Base-by-base conservation (phyloP, 1,284 basidiomycete species). In the Melanopsichium pennsylvanicum region DNA sequence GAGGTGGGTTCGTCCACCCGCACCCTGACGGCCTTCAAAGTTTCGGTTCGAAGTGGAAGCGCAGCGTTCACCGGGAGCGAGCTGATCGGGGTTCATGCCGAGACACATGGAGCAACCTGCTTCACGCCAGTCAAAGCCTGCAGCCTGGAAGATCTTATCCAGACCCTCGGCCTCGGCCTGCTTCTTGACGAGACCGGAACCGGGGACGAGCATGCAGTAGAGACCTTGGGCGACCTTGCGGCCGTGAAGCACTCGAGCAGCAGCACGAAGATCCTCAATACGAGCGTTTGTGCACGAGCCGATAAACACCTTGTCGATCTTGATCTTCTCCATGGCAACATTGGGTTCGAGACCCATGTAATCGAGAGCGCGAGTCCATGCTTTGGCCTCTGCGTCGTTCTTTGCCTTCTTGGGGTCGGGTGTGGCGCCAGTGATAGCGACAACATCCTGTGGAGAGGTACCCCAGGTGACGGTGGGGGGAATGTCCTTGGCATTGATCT, bases 11-110 rank as follows among this genome's bases (percentile, higher is more conserved):
- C 78, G 69, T 25, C 78, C 78, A 47, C 77, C 77, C 7, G 75
- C 70, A 25, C 78, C 78, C 51, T 80, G 78, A 13, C 78, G 51
- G 26, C 78, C 78, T 47, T 80, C 78, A 56, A 80, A 80, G 76
- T 80, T 80, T 27, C 78, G 72, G 73, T 80, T 80, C 45, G 75
- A 78, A n/a, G 78, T 80, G 22, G 78, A 80, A 21, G 78, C 78
- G 44, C 78, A 80, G n/a, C 78, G 59, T 56, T 80, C 77, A 29
- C 77, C 77, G 8, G 78, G 78, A 32, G 70, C 52, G 4, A 80
- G 74, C 67, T 79, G 77, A 52, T 80, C 78, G 8, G 78, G 78
- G 58, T 80, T 80, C 78, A 80, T 80, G 25, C 77, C 78, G 11
- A 80, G 70, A 56, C 78, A 80, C 78, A 80, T 80, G 48, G 74